Evolutionary conservation across 1,284 basidiomycete species (phyloP), one percentile per base, ranked within the genome.

Genomic region (Naganishia cerealis): DNA sequence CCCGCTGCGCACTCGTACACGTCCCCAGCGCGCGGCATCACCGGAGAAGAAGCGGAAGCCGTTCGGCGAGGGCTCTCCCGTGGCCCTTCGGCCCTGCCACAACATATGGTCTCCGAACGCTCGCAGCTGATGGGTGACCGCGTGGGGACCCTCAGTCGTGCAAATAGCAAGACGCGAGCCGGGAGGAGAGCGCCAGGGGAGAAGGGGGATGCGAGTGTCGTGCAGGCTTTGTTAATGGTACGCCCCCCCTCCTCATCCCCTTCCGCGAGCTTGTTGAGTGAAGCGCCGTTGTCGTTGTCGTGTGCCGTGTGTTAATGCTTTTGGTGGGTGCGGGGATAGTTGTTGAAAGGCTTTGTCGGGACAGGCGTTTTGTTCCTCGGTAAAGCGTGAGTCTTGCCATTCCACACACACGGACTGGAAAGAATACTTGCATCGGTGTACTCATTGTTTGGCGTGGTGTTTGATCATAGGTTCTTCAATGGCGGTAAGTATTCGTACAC

Each of bases 361-460:
- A 99, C 95, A 10, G 95, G 95, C 40, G 89, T 99, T 13, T 81
- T 99, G 33, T 99, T 99, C 83, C 86, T 99, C 61, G 96, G 93
- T 68, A 97, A 94, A 82, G 95, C 89, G 85, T 88, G 77, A 76
- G 88, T 83, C 9, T 42, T 13, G 29, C 29, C 29, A 2, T 3
- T 33, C 3, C 29, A n/a, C 24, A 13, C 26, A 10, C 7, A 9
- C 4, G 54, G 9, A 16, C 10, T 24, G 21, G 0, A 50, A 24
- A 33, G 29, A 6, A 6, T 33, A 6, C 3, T 6, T 33, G 29
- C 29, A 6, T 33, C 6, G 3, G 29, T 33, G 29, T 33, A 33
- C 29, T 33, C 29, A 33, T 33, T 2, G 2, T 33, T 33, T 33
- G 29, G 2, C 29, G 3, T 33, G 29, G 29, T 6, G 29, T 33